phyloP scores from a whole-genome alignment of 1,284 basidiomycete genomes.

The Bondarzewia mesenterica region DNA sequence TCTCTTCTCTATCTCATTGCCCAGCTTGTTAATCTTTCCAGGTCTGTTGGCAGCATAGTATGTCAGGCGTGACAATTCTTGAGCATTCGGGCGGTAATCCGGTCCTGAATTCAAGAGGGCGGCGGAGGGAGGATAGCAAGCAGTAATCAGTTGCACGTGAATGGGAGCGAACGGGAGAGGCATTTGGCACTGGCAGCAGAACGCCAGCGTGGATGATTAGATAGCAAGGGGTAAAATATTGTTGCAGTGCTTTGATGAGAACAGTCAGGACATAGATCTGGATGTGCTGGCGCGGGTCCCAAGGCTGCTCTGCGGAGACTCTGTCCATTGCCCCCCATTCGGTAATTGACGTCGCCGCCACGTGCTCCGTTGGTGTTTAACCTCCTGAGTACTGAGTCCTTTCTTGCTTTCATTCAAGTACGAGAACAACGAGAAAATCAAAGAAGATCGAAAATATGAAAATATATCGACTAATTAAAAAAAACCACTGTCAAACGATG shows the following conservation, averaged over 20 bases:
- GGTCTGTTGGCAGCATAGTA: conserved; percentile 92
- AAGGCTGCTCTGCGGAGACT: background rate
- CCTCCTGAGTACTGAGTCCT: too few relatives aligned
- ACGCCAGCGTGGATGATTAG: conserved; percentile 3
- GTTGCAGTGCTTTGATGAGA: too few relatives aligned
- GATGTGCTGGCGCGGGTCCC: background rate
- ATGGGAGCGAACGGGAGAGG: conserved; percentile 69
- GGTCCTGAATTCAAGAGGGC: conserved; percentile 69
- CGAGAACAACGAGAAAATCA: too few relatives aligned
- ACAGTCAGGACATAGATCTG: too few relatives aligned
- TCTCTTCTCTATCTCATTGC: conserved; percentile 77
- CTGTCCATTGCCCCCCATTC: background rate
- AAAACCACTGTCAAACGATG: too few relatives aligned
- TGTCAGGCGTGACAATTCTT: conserved; percentile 86
- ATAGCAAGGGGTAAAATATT: conserved; percentile 4
- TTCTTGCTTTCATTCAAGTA: too few relatives aligned
- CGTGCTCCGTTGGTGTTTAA: too few relatives aligned
- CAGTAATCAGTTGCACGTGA: conserved; percentile 80
- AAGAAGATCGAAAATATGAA: background rate
- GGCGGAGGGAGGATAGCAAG: conserved; percentile 86
- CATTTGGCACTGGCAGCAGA: conserved; percentile 17
- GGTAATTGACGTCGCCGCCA: background rate
- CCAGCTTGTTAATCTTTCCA: conserved; percentile 83
- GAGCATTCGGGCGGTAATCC: conserved; percentile 79
- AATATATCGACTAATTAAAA: too few relatives aligned